phyloP scores from a whole-genome alignment of 2,329 filamentous ascomycete genomes.

The Blastomyces gilchristii region DNA sequence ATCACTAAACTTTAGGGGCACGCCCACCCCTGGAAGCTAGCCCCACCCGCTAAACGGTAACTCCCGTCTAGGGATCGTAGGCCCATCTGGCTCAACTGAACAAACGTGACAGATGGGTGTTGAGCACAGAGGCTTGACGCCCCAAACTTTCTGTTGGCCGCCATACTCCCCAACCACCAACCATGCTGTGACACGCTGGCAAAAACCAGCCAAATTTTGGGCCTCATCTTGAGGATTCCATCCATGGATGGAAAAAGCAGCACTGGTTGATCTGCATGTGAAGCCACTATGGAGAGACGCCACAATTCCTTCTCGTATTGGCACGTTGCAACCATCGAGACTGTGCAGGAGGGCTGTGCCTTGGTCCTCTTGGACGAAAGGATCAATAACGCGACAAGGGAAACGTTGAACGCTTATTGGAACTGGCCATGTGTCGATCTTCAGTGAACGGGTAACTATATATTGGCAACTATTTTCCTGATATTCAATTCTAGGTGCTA shows the following conservation, averaged over 20 bases:
- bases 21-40: background rate
- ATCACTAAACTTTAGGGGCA: background rate
- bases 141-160: background rate
- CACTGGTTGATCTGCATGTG: background rate
- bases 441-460: background rate
- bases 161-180: background rate
- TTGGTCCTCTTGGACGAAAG: background rate
- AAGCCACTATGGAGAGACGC: background rate
- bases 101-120: background rate
- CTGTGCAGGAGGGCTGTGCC: slow-evolving; percentile 5
- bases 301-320: background rate
- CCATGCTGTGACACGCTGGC: background rate
- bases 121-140: background rate
- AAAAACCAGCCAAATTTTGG: background rate
- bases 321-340: background rate
- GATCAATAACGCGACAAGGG: background rate
- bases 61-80: background rate
- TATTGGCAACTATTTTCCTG: background rate
- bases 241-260: background rate
- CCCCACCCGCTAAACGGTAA: background rate
- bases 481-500: background rate
- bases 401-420: background rate
- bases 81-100: too few relatives aligned
- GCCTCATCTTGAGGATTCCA: background rate
- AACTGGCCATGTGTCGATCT: background rate